These are phyloP conservation scores for Leptographium radiaticola DNA, from an alignment of 2,329 filamentous ascomycete species.

Conservation along the genomic window DNA sequence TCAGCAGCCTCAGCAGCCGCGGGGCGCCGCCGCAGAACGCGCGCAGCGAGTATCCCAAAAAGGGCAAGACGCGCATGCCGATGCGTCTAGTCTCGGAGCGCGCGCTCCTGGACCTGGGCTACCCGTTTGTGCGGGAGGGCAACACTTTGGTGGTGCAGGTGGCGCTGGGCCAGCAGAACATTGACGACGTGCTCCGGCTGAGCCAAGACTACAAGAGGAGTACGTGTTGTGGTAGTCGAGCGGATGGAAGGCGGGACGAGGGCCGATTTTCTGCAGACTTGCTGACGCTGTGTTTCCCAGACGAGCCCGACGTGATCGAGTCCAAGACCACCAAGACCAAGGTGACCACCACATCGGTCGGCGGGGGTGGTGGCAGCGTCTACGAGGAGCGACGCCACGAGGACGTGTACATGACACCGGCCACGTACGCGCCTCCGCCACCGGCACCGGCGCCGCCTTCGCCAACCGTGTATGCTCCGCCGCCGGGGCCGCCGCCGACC, in stretches of 20 bases:
- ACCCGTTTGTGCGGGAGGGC: conserved; percentile 80
- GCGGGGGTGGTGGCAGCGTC: conserved; percentile 11
- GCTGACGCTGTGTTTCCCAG: conserved; percentile 3
- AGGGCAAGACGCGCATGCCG: conserved; percentile 83
- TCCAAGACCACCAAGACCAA: conserved; percentile 7
- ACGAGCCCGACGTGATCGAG: conserved; percentile 6
- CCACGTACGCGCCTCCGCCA: conserved; percentile 13
- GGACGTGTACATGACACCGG: conserved; percentile 22
- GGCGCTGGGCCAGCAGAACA: conserved; percentile 79
- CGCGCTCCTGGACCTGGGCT: conserved; percentile 72
- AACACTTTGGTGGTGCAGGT: conserved; percentile 70
- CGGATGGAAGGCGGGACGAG: too few species aligned
- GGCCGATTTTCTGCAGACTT: background rate
- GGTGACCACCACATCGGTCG: background rate
- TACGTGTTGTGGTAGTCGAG: conserved; percentile 13
- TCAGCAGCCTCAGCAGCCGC: conserved; percentile 32
- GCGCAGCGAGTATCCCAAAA: conserved; percentile 59
- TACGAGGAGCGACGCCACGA: conserved; percentile 33
- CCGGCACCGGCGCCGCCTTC: conserved; percentile 11
- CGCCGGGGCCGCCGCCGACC: conserved; percentile 10
- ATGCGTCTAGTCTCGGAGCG: conserved; percentile 65
- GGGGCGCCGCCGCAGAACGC: conserved; percentile 32
- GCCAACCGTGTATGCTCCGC: conserved; percentile 19
- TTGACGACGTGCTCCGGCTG: conserved; percentile 74
- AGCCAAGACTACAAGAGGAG: conserved; percentile 64